Evolutionary conservation across 306 rosid genomes (phyloP).

Genomic region (Calophaca sinica): DNA sequence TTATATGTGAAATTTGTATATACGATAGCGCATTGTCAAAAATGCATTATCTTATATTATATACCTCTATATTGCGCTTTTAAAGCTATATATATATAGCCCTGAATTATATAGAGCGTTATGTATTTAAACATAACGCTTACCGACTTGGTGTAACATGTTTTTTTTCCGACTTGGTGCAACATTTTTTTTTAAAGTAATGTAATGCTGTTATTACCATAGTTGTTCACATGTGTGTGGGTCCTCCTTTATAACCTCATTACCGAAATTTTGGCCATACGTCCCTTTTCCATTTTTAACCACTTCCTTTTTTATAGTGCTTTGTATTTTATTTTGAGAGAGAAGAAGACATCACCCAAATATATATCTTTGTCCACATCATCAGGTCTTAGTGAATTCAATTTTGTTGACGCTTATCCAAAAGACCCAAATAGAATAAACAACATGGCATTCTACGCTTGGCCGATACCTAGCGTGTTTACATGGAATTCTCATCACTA

Average conservation of each 20-base stretch:
- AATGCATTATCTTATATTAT: no score
- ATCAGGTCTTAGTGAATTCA: conserved; percentile 44
- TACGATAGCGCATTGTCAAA: no score
- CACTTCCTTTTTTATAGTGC: conserved; percentile 3
- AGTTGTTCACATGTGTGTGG: conserved; percentile 35
- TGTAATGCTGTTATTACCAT: neutral
- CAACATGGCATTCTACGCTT: conserved; percentile 35
- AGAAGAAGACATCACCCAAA: conserved; percentile 15
- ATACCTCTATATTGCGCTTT: no score
- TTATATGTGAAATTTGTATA: no score
- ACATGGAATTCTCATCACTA: conserved; percentile 30
- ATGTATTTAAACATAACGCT: no score
- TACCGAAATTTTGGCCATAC: conserved; percentile 31
- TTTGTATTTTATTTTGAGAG: conserved; percentile 11
- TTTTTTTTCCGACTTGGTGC: no score
- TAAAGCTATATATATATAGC: no score
- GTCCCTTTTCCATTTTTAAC: conserved; percentile 23
- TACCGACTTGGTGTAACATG: no score
- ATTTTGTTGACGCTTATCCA: conserved; percentile 34
- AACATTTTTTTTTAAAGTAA: no score
- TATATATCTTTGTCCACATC: conserved; percentile 20
- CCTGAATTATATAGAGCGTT: no score
- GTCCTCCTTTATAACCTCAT: conserved; percentile 37
- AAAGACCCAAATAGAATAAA: conserved; percentile 42
- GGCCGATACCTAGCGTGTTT: conserved; percentile 40